Percentiles rank a stretch among this genome's conserved stretches.
These are phyloP conservation scores for Fusarium compactum DNA, from an alignment of 2,329 filamentous ascomycete species.

Conservation along the genomic window DNA sequence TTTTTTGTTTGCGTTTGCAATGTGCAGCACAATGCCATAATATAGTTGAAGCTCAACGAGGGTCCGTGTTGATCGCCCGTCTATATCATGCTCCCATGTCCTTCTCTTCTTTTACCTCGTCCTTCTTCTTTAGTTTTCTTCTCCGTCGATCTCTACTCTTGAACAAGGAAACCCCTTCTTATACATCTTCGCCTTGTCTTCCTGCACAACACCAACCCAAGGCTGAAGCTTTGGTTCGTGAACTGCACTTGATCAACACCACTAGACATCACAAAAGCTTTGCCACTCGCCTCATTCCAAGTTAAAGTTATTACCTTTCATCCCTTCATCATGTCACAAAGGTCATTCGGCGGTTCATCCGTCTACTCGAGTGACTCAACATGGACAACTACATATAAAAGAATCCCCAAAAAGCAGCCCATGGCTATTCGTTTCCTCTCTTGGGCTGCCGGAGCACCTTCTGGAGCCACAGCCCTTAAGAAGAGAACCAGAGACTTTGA, in stretches of 20 bases:
- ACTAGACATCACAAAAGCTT: constrained; percentile 4
- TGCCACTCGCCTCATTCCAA: constrained; percentile 33
- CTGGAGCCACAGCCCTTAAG: constrained; percentile 42
- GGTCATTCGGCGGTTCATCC: constrained; percentile 32
- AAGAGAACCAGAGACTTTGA: constrained; percentile 46
- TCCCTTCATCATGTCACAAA: constrained; percentile 23
- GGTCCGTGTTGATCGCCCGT: constrained; percentile 14
- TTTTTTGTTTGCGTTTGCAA: background rate
- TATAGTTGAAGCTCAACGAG: constrained; percentile 7
- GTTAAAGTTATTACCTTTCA: background rate
- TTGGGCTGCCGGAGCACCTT: constrained; percentile 47
- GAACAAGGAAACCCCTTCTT: constrained; percentile 34
- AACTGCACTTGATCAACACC: constrained; percentile 20
- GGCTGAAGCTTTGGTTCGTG: constrained; percentile 28
- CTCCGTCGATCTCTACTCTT: constrained; percentile 32
- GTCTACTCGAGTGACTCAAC: constrained; percentile 43
- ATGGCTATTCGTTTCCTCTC: constrained; percentile 45
- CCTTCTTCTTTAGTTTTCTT: constrained; percentile 30
- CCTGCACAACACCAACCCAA: constrained; percentile 18
- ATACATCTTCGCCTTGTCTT: constrained; percentile 16
- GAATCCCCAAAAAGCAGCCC: constrained; percentile 44
- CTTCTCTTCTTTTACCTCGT: constrained; percentile 34
- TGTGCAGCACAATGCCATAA: constrained; percentile 16
- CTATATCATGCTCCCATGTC: constrained; percentile 40
- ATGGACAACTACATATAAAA: constrained; percentile 44